phyloP scores from a whole-genome alignment of 129 eudicot genomes.

The Artemisia tridentata region DNA sequence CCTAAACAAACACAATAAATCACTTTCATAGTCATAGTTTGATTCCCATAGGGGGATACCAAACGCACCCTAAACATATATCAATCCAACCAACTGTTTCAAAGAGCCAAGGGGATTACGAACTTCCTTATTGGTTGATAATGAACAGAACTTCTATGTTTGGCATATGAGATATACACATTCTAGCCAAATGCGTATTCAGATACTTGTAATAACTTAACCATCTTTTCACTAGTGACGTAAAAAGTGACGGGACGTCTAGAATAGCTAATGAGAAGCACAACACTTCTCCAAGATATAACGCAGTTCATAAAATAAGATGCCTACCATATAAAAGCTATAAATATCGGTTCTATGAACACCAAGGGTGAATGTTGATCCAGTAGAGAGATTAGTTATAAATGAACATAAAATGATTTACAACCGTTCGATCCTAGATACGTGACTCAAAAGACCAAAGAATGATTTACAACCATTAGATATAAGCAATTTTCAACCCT shows the following conservation, averaged over 20 bases:
- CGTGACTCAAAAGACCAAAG: too few relatives aligned
- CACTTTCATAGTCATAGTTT: too few relatives aligned
- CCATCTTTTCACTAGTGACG: not conserved
- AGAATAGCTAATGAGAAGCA: conserved; percentile 1
- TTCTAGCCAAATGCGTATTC: not conserved
- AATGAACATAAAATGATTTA: too few relatives aligned
- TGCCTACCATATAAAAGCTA: conserved; percentile 5
- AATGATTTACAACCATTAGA: too few relatives aligned
- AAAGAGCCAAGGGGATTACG: not conserved
- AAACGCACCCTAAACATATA: not conserved
- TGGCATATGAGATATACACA: not conserved
- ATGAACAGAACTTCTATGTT: conserved; percentile 9
- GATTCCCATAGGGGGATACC: too few relatives aligned
- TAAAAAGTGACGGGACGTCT: conserved; percentile 8
- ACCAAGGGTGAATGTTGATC: not conserved
- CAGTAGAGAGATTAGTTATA: not conserved
- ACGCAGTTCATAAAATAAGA: conserved; percentile 10
- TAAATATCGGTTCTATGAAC: not conserved
- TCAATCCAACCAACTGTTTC: conserved; percentile 9
- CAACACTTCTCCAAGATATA: not conserved
- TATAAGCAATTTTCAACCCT: too few relatives aligned
- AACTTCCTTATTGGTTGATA: conserved; percentile 11
- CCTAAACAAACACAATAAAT: too few relatives aligned
- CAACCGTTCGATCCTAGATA: too few relatives aligned
- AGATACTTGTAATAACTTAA: not conserved